Base-by-base conservation (phyloP, 768 basidiomycete species). In the Sutorius australiensis region DNA sequence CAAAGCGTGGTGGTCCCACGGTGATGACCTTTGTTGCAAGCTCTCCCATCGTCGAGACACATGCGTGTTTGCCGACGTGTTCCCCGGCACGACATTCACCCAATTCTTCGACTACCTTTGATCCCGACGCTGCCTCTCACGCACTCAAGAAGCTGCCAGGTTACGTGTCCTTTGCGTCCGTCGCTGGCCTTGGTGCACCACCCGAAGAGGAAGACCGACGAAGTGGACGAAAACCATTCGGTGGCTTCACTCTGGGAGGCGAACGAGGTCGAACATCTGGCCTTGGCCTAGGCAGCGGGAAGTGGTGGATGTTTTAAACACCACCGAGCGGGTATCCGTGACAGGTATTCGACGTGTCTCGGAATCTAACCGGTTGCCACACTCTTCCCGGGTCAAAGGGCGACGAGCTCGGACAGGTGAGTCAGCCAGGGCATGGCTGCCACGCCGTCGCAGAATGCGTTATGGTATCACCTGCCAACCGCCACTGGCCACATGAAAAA, bases 111-210 rank as follows among this genome's bases (percentile, higher is more conserved):
- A 72, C 77, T n/a, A 58, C 72, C 4, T 88, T 88, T 73, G 82
- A 88, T 61, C 83, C 80, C 11, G 78, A 80, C 37, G 77, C 75
- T 19, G 86, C 86, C 6, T 77, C 77, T n/a, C 79, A 76, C 31
- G 77, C 78, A 50, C 80, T 84, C 56, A 75, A 73, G 24, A 68
- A 75, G 32, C 77, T 82, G 30, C 74, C 80, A 14, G 86, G 86
- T 2, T 87, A 87, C 57, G 82, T 87, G 33, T 80, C 78, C n/a
- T 87, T 87, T 51, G 76, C 82, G 37, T 78, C 75, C 45, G 77
- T 87, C 10, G 84, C 84, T 68, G 86, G 86, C 21, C 73, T 87
- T 8, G 86, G 86, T 0, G 74, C 73, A 19, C 86, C 86, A 14
- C 77, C 81, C 1, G 79, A 75, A 24, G 68, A 69, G 34, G 72